Evolutionary conservation across 164 flowering plant genomes (phyloP).

Genomic region (Cinnamomum chago): DNA sequence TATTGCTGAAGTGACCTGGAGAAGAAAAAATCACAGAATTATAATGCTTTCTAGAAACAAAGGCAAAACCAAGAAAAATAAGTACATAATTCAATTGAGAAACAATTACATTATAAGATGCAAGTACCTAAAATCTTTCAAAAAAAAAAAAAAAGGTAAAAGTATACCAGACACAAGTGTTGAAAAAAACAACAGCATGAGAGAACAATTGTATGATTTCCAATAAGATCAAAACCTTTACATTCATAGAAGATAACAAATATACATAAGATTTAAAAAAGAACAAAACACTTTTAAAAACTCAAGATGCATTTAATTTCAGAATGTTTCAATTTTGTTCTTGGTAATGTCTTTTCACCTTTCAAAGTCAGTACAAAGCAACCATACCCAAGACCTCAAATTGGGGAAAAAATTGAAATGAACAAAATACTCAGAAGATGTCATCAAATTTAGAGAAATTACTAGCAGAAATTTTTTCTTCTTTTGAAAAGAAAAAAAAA

Average conservation of each 20-base stretch:
- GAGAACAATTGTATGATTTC: neutral
- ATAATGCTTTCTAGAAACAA: constrained; percentile 5
- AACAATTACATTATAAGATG: neutral
- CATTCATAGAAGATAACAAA: neutral
- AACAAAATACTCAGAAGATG: no score
- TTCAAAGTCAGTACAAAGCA: no score
- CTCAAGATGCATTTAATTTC: neutral
- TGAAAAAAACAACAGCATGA: neutral
- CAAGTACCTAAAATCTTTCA: neutral
- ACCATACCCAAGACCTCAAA: no score
- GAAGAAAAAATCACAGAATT: neutral
- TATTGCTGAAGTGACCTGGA: constrained; percentile 51
- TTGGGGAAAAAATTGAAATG: no score
- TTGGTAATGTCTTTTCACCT: no score
- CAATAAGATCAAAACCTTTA: neutral
- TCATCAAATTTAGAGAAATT: no score
- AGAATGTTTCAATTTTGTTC: neutral
- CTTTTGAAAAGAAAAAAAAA: no score
- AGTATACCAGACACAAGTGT: neutral
- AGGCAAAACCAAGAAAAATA: neutral
- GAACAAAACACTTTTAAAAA: neutral
- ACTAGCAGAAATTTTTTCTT: no score
- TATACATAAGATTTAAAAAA: neutral
- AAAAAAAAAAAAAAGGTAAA: neutral
- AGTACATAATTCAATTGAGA: neutral